phyloP scores from a whole-genome alignment of 306 rosid species.

The Rubus idaeus region DNA sequence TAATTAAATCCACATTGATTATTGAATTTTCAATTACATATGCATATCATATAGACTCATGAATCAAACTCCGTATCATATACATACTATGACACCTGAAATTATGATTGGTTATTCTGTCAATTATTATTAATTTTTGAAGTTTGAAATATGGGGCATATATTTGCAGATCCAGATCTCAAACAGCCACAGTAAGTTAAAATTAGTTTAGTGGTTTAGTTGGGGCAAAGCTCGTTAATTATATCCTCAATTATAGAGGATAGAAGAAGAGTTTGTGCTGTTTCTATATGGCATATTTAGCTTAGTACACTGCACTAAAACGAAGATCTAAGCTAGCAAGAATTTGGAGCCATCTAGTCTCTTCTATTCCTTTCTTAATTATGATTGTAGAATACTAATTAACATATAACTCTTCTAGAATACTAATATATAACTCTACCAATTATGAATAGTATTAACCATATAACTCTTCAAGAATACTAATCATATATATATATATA shows the following conservation, averaged over 20 bases:
- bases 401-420: neutral
- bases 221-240: no score
- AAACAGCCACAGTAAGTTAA: conserved; percentile 5
- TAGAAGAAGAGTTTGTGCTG: neutral
- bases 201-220: neutral
- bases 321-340: neutral
- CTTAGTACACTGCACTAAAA: neutral
- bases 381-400: neutral
- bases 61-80: no score
- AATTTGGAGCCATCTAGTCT: neutral
- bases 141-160: neutral
- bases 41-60: no score
- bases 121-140: neutral
- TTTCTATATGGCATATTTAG: neutral
- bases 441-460: no score
- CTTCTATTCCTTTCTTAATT: no score
- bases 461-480: neutral
- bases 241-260: no score
- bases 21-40: no score
- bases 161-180: neutral
- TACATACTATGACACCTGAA: neutral
- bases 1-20: no score
- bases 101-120: neutral
- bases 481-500: no score
- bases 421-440: no score